phyloP scores from a whole-genome alignment of 108 stramenopile genomes.

The Fistulifera pelliculosa region DNA sequence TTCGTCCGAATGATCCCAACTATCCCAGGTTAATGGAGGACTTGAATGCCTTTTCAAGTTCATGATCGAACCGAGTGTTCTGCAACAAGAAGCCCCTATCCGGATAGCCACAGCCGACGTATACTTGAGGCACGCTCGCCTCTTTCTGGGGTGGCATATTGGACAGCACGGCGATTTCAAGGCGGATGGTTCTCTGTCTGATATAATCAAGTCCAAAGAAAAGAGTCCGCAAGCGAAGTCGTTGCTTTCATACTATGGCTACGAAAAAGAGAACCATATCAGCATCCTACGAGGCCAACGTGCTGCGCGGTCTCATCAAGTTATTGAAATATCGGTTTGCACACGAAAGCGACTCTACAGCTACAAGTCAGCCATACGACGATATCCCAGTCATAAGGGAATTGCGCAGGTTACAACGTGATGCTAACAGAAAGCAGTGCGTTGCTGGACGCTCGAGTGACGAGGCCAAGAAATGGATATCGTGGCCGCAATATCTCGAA shows the following conservation, averaged over 20 bases:
- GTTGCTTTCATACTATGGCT: conserved; percentile 73
- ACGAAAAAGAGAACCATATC: conserved; percentile 49
- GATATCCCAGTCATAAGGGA: conserved; percentile 68
- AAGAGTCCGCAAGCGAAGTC: conserved; percentile 53
- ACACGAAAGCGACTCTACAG: conserved; percentile 27
- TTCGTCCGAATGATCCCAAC: too few species aligned
- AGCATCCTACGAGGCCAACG: conserved; percentile 75
- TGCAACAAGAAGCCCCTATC: conserved; percentile 55
- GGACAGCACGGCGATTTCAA: conserved; percentile 1
- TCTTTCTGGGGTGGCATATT: conserved; percentile 58
- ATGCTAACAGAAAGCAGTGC: conserved; percentile 52
- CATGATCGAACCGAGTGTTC: conserved; percentile 65
- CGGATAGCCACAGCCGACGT: conserved; percentile 67
- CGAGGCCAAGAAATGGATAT: conserved; percentile 69
- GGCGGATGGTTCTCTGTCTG: conserved; percentile 34
- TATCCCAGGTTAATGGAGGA: conserved; percentile 46
- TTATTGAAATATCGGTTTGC: conserved; percentile 72
- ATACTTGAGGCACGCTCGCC: conserved; percentile 65
- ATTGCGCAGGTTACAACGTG: conserved; percentile 64
- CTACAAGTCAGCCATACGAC: conserved; percentile 30
- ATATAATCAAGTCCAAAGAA: conserved; percentile 54
- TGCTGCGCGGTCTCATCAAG: conserved; percentile 72
- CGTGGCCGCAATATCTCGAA: conserved; percentile 60
- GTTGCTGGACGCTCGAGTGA: conserved; percentile 62
- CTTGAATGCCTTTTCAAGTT: conserved; percentile 45